phyloP scores from a whole-genome alignment of 257 asterid genomes.

The Jacaranda mimosifolia region DNA sequence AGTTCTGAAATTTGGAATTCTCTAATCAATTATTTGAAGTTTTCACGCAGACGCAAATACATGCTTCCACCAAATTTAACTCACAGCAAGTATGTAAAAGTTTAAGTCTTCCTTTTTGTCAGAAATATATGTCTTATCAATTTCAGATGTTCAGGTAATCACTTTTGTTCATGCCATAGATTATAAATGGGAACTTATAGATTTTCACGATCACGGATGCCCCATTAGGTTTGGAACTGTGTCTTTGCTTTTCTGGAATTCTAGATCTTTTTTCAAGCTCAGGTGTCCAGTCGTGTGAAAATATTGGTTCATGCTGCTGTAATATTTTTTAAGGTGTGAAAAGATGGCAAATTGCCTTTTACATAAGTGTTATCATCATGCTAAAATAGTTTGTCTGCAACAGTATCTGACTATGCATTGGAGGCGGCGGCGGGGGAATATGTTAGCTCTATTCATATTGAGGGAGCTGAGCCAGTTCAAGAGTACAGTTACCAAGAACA shows the following conservation, averaged over 20 bases:
- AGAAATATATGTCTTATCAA: neutral
- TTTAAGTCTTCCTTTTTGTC: neutral
- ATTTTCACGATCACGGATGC: conserved; percentile 6
- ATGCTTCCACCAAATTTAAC: conserved; percentile 27
- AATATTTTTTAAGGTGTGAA: neutral
- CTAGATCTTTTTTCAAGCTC: neutral
- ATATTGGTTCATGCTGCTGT: neutral
- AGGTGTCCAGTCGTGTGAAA: conserved; percentile 18
- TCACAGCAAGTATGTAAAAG: conserved; percentile 2
- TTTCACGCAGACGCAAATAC: neutral
- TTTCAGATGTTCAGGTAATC: conserved; percentile 10
- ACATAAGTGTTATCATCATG: conserved; percentile 7
- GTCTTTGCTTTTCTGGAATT: neutral
- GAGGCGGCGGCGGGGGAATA: conserved; percentile 74
- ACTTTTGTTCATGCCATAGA: neutral
- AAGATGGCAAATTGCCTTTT: conserved; percentile 13
- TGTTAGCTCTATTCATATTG: conserved; percentile 56
- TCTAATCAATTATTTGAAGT: neutral
- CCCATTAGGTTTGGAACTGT: neutral
- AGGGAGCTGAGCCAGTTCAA: conserved; percentile 59
- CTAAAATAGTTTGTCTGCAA: conserved; percentile 38
- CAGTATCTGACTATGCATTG: conserved; percentile 66
- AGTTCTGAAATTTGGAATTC: conserved; percentile 14
- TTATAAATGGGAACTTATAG: conserved; percentile 3
- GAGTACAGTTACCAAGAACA: conserved; percentile 64